A percentile compares a stretch with the other conserved stretches of the same genome.
Conservation (phyloP, 2,329 filamentous ascomycete genomes). For the Didymella exigua region DNA sequence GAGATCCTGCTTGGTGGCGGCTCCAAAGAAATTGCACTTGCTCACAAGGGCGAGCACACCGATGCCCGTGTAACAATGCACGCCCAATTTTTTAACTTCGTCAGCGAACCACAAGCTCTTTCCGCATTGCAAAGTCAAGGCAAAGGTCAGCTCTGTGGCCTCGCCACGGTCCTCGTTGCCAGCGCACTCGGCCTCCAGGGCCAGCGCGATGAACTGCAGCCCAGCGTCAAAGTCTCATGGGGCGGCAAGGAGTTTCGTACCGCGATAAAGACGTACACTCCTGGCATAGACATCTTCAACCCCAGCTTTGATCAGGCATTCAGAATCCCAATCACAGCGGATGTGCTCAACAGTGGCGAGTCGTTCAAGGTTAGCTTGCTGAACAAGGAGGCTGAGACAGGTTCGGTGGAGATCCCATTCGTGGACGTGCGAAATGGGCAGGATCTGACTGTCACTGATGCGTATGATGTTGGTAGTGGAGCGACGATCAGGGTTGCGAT, state of each 20-base stretch:
- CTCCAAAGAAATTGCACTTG: constrained; percentile 49
- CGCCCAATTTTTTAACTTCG: constrained; percentile 52
- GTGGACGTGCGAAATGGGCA: constrained; percentile 32
- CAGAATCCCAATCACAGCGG: constrained; percentile 50
- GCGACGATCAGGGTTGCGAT: constrained; percentile 33
- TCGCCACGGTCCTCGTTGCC: constrained; percentile 53
- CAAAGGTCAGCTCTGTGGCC: constrained; percentile 46
- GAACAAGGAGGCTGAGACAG: constrained; percentile 37
- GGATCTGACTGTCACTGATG: constrained; percentile 26
- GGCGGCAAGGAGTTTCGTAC: constrained; percentile 52
- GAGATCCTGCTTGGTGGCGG: constrained; percentile 52
- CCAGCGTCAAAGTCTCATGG: constrained; percentile 55
- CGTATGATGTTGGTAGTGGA: constrained; percentile 36
- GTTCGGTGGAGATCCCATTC: constrained; percentile 34
- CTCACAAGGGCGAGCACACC: constrained; percentile 48
- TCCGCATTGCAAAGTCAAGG: constrained; percentile 35
- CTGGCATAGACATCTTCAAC: constrained; percentile 57
- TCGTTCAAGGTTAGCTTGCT: constrained; percentile 36
- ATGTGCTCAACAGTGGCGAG: constrained; percentile 29
- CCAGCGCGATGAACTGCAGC: constrained; percentile 52
- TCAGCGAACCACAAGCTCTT: constrained; percentile 42
- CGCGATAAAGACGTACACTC: constrained; percentile 51
- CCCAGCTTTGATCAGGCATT: constrained; percentile 56
- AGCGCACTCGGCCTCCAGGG: constrained; percentile 52
- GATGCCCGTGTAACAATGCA: constrained; percentile 46